These are phyloP conservation scores for Neurospora sp. DNA, from an alignment of 495 filamentous ascomycete species.

Conservation along the genomic window DNA sequence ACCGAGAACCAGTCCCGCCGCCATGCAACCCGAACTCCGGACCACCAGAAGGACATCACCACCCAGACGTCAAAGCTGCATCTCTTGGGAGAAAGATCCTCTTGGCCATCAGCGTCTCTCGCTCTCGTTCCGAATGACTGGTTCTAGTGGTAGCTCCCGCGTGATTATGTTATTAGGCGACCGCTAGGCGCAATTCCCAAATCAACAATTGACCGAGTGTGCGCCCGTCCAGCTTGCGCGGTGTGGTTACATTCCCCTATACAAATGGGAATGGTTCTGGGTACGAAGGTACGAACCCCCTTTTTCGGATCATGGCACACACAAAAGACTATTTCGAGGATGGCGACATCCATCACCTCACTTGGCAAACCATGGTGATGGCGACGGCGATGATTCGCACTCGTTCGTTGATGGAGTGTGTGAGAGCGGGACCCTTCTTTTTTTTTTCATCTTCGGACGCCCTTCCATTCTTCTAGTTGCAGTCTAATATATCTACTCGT, in stretches of 20 bases:
- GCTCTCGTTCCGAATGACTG: background rate
- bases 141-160: background rate
- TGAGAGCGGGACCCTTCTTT: background rate
- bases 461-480: background rate
- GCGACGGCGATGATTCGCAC: background rate
- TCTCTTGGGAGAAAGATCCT: background rate
- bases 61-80: background rate
- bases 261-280: background rate
- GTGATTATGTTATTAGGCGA: background rate
- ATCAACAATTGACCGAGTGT: background rate
- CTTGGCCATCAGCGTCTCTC: background rate
- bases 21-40: background rate
- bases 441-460: background rate
- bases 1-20: background rate
- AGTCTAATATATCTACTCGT: background rate
- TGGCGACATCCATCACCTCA: background rate
- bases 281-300: background rate
- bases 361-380: background rate
- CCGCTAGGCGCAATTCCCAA: background rate
- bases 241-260: background rate
- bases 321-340: background rate
- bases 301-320: background rate
- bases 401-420: background rate
- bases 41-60: background rate
- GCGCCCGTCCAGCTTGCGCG: background rate